Conservation (phyloP, 2,329 filamentous ascomycete genomes). For the Lachnellula subtilissima region DNA sequence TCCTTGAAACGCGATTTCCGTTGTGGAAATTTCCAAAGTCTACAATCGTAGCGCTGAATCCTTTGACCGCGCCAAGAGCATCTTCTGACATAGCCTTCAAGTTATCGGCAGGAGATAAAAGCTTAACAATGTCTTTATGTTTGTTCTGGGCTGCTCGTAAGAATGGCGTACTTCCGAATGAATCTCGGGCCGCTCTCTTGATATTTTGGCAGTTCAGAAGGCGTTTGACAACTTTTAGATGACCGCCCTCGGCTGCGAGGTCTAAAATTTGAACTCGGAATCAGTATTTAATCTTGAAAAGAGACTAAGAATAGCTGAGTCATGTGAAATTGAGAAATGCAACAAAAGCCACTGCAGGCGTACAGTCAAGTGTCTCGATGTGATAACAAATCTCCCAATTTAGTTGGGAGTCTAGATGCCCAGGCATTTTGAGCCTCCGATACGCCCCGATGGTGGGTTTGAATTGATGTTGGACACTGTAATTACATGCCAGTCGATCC, state of each 20-base stretch:
- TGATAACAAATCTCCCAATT: too few species aligned
- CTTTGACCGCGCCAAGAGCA: conserved; percentile 24
- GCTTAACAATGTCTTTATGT: conserved; percentile 21
- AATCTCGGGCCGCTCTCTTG: conserved; percentile 20
- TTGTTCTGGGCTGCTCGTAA: conserved; percentile 22
- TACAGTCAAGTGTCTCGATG: too few species aligned
- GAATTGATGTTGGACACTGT: too few species aligned
- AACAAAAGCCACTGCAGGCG: too few species aligned
- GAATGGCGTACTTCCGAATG: conserved; percentile 26
- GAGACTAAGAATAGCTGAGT: too few species aligned
- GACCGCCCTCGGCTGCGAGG: conserved; percentile 21
- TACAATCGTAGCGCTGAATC: conserved; percentile 24
- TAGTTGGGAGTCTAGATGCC: too few species aligned
- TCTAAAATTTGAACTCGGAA: background rate
- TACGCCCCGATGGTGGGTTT: too few species aligned
- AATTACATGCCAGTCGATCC: too few species aligned
- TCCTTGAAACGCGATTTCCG: conserved; percentile 18
- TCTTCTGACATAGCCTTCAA: conserved; percentile 21
- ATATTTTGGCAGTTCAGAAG: conserved; percentile 17
- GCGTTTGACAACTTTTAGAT: conserved; percentile 18
- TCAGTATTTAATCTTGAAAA: too few species aligned
- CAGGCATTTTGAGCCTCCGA: too few species aligned
- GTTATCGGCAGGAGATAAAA: conserved; percentile 23
- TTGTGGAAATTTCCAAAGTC: conserved; percentile 25
- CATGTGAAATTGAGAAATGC: too few species aligned